Evolutionary conservation across 495 filamentous ascomycete genomes (phyloP), one percentile per base, ranked within the genome.

Genomic region (Tuber microsphaerosporum): DNA sequence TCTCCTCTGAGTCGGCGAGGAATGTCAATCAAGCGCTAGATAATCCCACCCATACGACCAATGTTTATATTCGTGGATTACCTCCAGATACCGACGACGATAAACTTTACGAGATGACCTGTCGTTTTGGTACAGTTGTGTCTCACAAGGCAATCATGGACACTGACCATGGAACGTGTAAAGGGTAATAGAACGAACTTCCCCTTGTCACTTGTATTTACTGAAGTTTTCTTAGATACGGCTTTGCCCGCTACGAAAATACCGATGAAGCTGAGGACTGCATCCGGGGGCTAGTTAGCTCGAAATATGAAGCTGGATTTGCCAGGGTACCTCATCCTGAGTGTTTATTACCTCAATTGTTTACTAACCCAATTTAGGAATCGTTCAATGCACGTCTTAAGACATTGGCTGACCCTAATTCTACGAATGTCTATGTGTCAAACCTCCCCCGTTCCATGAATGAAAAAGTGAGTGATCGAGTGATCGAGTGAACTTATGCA

Each of bases 141-240:
- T 94, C 92, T 75, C 96, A 92, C 83, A 99, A 98, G 86, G 93
- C 95, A 3, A 99, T 99, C 81, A 94, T 99, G 79, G 96, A 99
- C 84, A 89, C 92, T 42, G 90, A 91, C 74, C 95, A 92, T 45
- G 91, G 93, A 46, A 89, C 91, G 74, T 99, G 95, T 87, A 99
- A 99, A 86, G 95, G 95, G 94, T 96, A 85, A 71, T 73, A 56
- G 65, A 80, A 85, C 41, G 17, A 70, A 51, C 26, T 34, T 72
- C 31, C 75, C 61, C 41, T 39, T 69, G 45, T 39, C 46, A 42
- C n/a, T 44, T 70, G 70, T 69, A 34, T 70, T 42, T 61, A 81
- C 75, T 81, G 48, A 84, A 80, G 31, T 74, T 61, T 45, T 71
- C 75, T 2, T 73, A 97, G 95, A 4, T 99, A 97, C 82, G 96